Conservation (phyloP, 2,329 filamentous ascomycete genomes). For the Penicillium thymicola region DNA sequence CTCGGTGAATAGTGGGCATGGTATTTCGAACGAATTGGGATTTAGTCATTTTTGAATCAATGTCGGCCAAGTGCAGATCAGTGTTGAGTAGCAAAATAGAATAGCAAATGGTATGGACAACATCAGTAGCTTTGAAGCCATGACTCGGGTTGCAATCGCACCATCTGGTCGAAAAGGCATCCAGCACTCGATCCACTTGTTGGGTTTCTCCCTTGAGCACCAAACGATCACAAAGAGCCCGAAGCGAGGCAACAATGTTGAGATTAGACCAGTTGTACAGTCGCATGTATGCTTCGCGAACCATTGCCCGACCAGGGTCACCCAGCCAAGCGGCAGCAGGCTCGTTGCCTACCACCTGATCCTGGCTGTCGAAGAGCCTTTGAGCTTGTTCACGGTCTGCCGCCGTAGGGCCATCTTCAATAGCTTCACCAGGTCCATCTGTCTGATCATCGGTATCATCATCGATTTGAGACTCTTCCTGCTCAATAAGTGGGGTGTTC, state of each 20-base stretch:
- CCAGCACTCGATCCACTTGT: constrained; percentile 90
- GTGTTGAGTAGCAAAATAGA: constrained; percentile 94
- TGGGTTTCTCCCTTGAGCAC: constrained; percentile 89
- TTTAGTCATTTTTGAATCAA: constrained; percentile 93
- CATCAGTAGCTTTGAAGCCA: constrained; percentile 85
- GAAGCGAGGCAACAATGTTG: constrained; percentile 74
- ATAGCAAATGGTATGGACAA: constrained; percentile 96
- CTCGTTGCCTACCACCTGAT: constrained; percentile 74
- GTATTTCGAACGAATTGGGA: constrained; percentile 96
- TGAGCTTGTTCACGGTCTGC: constrained; percentile 75
- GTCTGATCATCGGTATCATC: constrained; percentile 17
- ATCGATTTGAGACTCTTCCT: constrained; percentile 25
- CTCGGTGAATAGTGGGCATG: constrained; percentile 79
- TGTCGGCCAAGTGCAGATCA: constrained; percentile 90
- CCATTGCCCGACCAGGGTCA: constrained; percentile 51
- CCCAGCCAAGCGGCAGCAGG: constrained; percentile 87
- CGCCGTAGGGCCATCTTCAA: constrained; percentile 45
- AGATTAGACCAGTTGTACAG: constrained; percentile 81
- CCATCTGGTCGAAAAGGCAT: constrained; percentile 86
- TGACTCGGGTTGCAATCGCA: constrained; percentile 89
- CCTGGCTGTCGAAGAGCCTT: constrained; percentile 75
- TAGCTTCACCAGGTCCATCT: constrained; percentile 17
- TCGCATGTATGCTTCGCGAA: constrained; percentile 81
- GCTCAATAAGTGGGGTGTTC: constrained; percentile 40
- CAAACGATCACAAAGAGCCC: constrained; percentile 76